phyloP scores from a whole-genome alignment of 2,329 filamentous ascomycete species.

The Nectriaceae sp. region DNA sequence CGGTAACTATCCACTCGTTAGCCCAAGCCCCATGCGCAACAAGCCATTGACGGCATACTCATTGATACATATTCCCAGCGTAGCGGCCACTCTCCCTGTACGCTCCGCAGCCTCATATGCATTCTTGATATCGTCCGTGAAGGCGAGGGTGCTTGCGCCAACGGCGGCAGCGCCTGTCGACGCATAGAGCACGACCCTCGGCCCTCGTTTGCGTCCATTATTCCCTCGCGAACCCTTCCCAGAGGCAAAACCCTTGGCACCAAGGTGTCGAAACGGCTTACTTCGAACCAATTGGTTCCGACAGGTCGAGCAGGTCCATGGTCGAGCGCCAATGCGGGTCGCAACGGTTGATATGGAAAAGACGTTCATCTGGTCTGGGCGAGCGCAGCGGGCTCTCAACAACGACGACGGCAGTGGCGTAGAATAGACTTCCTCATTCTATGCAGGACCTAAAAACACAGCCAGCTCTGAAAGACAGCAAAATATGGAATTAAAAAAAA shows the following conservation, averaged over 20 bases:
- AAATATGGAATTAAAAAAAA: constrained; percentile 5
- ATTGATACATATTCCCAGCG: constrained; percentile 81
- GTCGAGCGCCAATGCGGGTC: constrained; percentile 39
- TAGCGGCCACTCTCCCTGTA: constrained; percentile 74
- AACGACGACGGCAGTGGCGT: constrained; percentile 6
- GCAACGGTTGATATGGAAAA: constrained; percentile 41
- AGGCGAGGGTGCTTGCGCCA: constrained; percentile 52
- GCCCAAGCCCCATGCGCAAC: neutral
- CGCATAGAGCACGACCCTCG: constrained; percentile 47
- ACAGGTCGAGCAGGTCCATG: constrained; percentile 51
- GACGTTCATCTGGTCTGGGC: constrained; percentile 43
- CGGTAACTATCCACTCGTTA: constrained; percentile 67
- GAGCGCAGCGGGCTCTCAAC: constrained; percentile 15
- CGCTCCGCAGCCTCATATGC: constrained; percentile 74
- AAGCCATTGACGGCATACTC: constrained; percentile 60
- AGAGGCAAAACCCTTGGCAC: constrained; percentile 33
- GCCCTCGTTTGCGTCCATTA: constrained; percentile 22
- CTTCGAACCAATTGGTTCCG: constrained; percentile 40
- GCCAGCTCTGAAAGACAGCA: neutral
- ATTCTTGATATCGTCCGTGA: constrained; percentile 72
- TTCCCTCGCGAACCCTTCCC: constrained; percentile 24
- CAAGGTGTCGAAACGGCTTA: constrained; percentile 29
- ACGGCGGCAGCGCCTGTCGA: constrained; percentile 53
- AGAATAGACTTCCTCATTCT: constrained; percentile 24
- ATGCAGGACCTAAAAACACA: constrained; percentile 2